A percentile compares a stretch with the other conserved stretches of the same genome.
Conservation (phyloP, 2,329 filamentous ascomycete species). For the Alternaria conjuncta region DNA sequence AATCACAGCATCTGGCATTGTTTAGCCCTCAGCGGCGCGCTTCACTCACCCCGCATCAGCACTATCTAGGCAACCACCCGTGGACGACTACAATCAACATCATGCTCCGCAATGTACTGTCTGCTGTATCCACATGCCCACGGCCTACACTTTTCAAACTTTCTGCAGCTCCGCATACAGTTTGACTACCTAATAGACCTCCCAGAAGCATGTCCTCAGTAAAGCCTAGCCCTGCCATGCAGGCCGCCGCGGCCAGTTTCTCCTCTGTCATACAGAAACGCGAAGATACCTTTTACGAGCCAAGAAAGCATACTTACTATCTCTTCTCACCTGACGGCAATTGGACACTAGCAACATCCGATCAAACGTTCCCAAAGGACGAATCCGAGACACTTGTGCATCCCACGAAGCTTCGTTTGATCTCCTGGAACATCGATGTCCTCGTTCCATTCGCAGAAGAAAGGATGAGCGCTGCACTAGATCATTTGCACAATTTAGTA, state of each 20-base stretch:
- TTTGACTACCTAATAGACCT: not conserved
- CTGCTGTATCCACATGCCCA: not conserved
- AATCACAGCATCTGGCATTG: not conserved
- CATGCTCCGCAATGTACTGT: not conserved
- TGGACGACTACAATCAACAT: not conserved
- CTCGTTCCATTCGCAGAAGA: conserved; percentile 46
- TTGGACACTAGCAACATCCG: not conserved
- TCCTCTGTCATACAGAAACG: not conserved
- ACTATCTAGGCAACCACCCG: not conserved
- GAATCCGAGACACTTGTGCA: not conserved
- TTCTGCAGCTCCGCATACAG: too few relatives aligned
- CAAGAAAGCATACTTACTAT: conserved; percentile 17
- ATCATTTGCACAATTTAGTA: conserved; percentile 46
- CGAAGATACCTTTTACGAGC: conserved; percentile 17
- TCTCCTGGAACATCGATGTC: conserved; percentile 60
- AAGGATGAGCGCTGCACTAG: conserved; percentile 52
- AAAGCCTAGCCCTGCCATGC: not conserved
- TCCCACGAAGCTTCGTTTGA: conserved; percentile 33
- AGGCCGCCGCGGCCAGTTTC: not conserved
- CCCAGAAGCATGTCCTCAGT: not conserved
- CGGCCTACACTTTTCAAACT: not conserved
- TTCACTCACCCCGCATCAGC: not conserved
- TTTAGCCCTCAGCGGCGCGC: not conserved
- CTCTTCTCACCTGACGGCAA: not conserved
- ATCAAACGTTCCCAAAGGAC: not conserved